Evolutionary conservation across 2,329 filamentous ascomycete species (phyloP), one percentile per base, ranked within the genome.

Genomic region (Penicillium sp.): DNA sequence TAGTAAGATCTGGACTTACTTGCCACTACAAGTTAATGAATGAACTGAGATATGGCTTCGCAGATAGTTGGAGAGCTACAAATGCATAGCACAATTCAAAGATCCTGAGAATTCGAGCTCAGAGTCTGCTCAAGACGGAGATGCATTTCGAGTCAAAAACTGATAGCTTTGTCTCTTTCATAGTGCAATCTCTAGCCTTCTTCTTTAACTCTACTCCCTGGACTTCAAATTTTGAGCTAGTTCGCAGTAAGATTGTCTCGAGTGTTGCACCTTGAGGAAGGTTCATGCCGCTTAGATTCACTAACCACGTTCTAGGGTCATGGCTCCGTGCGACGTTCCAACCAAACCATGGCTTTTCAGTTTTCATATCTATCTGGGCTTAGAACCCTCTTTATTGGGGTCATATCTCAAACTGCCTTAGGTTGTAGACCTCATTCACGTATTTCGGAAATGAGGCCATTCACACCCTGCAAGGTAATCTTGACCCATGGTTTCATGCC

Each of bases 281-380:
- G 42, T 25, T 45, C 42, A 45, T 25, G 25, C 42, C 20, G 22
- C 15, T 5, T 45, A 15, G n/a, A 17, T 20, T 14, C 47, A 20
- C 47, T 49, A 49, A 49, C 31, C 31, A 49, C 47, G 28, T 49
- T 49, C 47, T 49, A 10, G 47, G 47, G 31, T 31, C 28, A 28
- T 49, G 47, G 31, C 47, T 49, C 47, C 47, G 47, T 49, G 47
- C 47, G 28, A 49, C 20, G 47, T 49, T 49, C 28, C 47, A 49
- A 49, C n/a, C 10, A 35, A 20, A 17, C n/a, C 5, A 31, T 35
- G 47, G 47, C 6, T 49, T 25, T 15, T 49, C 7, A 10, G n/a
- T 20, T 11, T 10, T n/a, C 5, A 20, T 12, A 2, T 2, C n/a
- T 20, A 35, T 49, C 47, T 14, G 11, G 47, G 47, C 4, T 15